A percentile compares a stretch with the other conserved stretches of the same genome.
phyloP scores from a whole-genome alignment of 441 rosid genomes.

The Arabidopsis lyrata region DNA sequence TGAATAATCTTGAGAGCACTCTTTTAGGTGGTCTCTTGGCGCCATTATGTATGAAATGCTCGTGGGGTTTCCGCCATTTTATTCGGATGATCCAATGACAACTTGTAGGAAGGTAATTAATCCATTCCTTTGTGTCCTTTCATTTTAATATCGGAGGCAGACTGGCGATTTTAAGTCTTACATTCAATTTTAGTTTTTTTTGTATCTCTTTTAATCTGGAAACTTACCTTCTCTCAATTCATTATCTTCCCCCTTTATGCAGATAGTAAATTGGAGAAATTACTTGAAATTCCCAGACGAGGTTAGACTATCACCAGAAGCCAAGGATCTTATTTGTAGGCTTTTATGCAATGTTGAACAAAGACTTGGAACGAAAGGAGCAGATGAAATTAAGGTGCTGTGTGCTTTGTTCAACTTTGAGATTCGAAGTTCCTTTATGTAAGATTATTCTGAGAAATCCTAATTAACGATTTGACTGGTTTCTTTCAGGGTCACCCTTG shows the following conservation, averaged over 20 bases:
- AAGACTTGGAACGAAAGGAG: slow-evolving; percentile 94
- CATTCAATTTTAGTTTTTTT: background rate
- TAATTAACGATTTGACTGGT: slow-evolving; percentile 22
- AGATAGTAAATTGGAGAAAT: slow-evolving; percentile 97
- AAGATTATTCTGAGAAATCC: background rate
- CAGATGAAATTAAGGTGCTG: slow-evolving; percentile 87
- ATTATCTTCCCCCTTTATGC: slow-evolving; percentile 37
- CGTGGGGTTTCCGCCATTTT: slow-evolving; percentile 95
- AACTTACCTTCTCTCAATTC: background rate
- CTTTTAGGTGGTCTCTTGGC: slow-evolving; percentile 95
- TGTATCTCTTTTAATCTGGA: slow-evolving; percentile 15
- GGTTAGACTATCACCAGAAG: slow-evolving; percentile 87
- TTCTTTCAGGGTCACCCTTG: slow-evolving; percentile 83
- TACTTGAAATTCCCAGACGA: slow-evolving; percentile 97
- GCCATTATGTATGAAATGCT: slow-evolving; percentile 99
- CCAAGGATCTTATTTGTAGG: slow-evolving; percentile 88
- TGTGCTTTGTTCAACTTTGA: slow-evolving; percentile 50
- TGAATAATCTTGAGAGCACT: slow-evolving; percentile 35
- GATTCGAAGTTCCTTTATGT: slow-evolving; percentile 18
- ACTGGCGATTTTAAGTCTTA: background rate
- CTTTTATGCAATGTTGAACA: slow-evolving; percentile 89
- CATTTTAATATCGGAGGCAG: slow-evolving; percentile 8
- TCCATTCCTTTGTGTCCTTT: slow-evolving; percentile 8
- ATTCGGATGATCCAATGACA: slow-evolving; percentile 95
- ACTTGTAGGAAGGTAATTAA: slow-evolving; percentile 88